A percentile compares a stretch with the other conserved stretches of the same genome.
phyloP scores from a whole-genome alignment of 2,329 filamentous ascomycete genomes.

The Nigrospora oryzae region DNA sequence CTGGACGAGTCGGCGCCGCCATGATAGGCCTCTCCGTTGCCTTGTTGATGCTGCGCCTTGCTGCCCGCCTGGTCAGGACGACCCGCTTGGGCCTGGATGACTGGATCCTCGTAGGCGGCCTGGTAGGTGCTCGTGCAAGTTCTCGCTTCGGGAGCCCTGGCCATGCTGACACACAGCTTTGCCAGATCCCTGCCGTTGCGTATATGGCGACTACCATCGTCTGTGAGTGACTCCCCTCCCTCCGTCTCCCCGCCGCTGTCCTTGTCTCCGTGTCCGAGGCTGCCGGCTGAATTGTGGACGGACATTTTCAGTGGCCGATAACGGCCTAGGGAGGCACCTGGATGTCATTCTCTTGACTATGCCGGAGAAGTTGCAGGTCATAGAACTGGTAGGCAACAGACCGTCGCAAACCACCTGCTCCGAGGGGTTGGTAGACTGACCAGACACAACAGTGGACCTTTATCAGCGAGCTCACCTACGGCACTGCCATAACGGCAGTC shows the following conservation, averaged over 20 bases:
- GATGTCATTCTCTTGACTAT: neutral
- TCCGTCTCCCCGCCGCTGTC: neutral
- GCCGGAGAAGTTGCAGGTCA: neutral
- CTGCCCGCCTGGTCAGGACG: neutral
- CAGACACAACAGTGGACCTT: neutral
- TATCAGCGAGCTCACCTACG: constrained; percentile 1
- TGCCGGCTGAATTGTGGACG: neutral
- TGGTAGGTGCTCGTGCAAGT: neutral
- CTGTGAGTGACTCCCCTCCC: neutral
- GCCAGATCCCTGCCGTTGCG: neutral
- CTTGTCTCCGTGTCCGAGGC: too few relatives aligned
- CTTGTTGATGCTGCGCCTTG: neutral
- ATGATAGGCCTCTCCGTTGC: neutral
- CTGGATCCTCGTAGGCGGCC: constrained; percentile 1
- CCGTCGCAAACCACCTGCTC: neutral
- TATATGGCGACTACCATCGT: neutral
- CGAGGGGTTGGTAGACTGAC: neutral
- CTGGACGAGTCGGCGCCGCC: neutral
- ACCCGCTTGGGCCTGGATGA: neutral
- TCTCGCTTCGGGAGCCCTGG: neutral
- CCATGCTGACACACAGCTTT: neutral
- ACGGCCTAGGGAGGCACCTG: neutral
- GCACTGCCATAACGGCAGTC: neutral
- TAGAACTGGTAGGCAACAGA: neutral
- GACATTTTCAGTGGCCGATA: neutral